Percentiles rank a stretch among this genome's conserved stretches.
Conservation (phyloP, 1,284 basidiomycete species). For the Cutaneotrichosporon cyanovorans region DNA sequence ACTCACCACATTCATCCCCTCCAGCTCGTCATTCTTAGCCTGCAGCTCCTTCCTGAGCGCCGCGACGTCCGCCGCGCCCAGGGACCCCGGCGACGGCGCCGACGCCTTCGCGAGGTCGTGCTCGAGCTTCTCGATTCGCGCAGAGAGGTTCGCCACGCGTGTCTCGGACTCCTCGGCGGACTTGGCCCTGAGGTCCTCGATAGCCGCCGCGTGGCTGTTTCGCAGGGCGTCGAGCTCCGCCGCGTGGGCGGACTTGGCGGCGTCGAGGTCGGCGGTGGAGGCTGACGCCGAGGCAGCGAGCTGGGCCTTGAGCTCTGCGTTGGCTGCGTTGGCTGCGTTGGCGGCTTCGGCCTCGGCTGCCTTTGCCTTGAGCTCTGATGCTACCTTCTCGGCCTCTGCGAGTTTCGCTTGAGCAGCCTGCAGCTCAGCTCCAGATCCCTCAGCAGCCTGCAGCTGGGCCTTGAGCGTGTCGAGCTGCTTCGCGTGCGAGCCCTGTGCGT, state of each 20-base stretch:
- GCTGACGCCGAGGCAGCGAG: too few relatives aligned
- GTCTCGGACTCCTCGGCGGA: slow-evolving; percentile 1
- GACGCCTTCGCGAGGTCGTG: slow-evolving; percentile 6
- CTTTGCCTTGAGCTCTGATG: slow-evolving; percentile 1
- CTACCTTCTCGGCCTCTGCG: background rate
- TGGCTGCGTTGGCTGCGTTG: background rate
- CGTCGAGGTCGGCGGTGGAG: background rate
- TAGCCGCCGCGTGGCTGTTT: background rate
- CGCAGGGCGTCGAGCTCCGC: slow-evolving; percentile 2
- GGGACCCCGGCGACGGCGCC: slow-evolving; percentile 2
- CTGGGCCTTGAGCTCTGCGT: background rate
- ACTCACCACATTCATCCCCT: slow-evolving; percentile 31
- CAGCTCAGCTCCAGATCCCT: too few relatives aligned
- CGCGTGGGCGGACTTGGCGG: background rate
- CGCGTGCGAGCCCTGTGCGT: slow-evolving; percentile 1
- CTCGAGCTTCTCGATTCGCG: slow-evolving; percentile 9
- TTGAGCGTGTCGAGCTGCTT: slow-evolving; percentile 15
- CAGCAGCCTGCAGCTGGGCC: background rate
- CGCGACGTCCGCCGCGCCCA: background rate
- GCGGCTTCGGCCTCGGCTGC: slow-evolving; percentile 8
- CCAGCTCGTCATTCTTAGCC: slow-evolving; percentile 29
- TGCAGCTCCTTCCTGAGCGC: slow-evolving; percentile 21
- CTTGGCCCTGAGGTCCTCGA: slow-evolving; percentile 5
- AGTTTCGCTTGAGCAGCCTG: background rate
- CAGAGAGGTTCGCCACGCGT: slow-evolving; percentile 5